Base-by-base conservation (phyloP, 768 basidiomycete genomes). In the Phaffia australis region DNA sequence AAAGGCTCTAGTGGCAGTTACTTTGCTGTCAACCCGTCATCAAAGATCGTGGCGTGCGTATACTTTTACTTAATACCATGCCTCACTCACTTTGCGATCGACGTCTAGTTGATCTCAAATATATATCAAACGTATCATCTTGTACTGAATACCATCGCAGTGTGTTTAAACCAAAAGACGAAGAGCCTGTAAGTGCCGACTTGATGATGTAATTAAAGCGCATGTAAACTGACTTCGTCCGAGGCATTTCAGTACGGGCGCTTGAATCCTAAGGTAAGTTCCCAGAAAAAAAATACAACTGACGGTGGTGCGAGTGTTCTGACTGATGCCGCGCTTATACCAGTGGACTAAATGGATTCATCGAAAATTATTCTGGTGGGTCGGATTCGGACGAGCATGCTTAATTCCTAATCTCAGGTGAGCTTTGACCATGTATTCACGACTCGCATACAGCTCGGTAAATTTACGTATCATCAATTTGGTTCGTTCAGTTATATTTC, bases 1-100 rank as follows among this genome's bases (percentile, higher is more conserved):
- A 91, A 90, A 72, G 91, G 91, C 15, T 89, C 87, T 1, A 88
- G 87, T 6, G 91, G 91, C 0, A 89, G 87, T 56, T 94, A 94
- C 76, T 93, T 93, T 76, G 89, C 87, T n/a, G 83, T 88, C n/a
- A 86, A 88, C 18, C 86, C 86, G 25, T 79, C 81, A 55, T 81
- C 89, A 8, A 85, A 87, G 69, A 89, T 87, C 18, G 85, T 90
- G 54, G 88, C 86, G 88, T 88, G 73, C 76, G 87, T 78, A 35
- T 42, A 42, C 27, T 42, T 2, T 25, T 16, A 65, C 35, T 18
- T 35, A 32, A 18, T 23, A 56, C 2, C 11, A 15, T n/a, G 14
- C n/a, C 14, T 51, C 2, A 2, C 23, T 30, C 30, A 15, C 29
- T 15, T 3, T 14, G 25, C 15, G 16, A 27, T n/a, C 49, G 18